These are phyloP conservation scores for Pulicaria dysenterica DNA, from an alignment of 129 eudicot species.

Conservation along the genomic window DNA sequence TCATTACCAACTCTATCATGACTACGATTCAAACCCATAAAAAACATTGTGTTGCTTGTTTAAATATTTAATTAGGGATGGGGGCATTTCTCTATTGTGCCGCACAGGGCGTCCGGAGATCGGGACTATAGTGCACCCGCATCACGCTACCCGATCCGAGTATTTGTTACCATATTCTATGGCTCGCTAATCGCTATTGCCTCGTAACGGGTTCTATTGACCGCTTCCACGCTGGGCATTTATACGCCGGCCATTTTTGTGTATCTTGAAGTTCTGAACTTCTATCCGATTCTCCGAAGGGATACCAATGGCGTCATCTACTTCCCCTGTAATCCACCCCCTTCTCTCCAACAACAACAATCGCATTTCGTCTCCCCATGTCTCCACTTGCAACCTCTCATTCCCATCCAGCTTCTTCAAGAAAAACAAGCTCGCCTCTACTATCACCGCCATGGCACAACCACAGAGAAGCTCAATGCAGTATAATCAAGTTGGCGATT, in stretches of 20 bases:
- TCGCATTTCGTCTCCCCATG: slow-evolving; percentile 27
- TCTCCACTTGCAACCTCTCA: slow-evolving; percentile 40
- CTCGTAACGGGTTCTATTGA: not conserved
- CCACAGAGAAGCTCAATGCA: slow-evolving; percentile 53
- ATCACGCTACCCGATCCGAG: no score
- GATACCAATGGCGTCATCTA: slow-evolving; percentile 39
- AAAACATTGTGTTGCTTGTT: no score
- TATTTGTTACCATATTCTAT: no score
- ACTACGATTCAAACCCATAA: no score
- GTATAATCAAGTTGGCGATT: slow-evolving; percentile 84
- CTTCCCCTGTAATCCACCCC: slow-evolving; percentile 23
- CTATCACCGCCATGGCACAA: slow-evolving; percentile 41
- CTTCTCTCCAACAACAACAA: slow-evolving; percentile 27
- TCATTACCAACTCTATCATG: no score
- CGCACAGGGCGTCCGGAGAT: no score
- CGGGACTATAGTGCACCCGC: no score
- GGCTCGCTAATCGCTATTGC: no score
- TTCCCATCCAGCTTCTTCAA: slow-evolving; percentile 21
- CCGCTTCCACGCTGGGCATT: slow-evolving; percentile 6
- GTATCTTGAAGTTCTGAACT: not conserved
- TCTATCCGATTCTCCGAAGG: slow-evolving; percentile 13
- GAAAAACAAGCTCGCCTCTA: slow-evolving; percentile 8
- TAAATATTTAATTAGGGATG: no score
- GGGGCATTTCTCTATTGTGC: no score
- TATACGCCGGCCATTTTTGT: slow-evolving; percentile 16